These are phyloP conservation scores for Rhododendron vialii DNA, from an alignment of 148 eudicot species.

Conservation along the genomic window DNA sequence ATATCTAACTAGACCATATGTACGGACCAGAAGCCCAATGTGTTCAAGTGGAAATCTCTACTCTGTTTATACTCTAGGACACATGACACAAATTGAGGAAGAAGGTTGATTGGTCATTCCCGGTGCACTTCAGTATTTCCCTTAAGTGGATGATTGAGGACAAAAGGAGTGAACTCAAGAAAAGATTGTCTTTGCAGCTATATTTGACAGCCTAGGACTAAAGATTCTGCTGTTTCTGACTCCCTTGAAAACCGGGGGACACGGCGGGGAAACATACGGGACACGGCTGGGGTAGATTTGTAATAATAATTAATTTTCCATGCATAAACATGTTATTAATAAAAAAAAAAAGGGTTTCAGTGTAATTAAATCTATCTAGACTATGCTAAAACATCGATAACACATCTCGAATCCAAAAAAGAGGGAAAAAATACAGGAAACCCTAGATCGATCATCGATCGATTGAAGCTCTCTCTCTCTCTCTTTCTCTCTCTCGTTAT, in stretches of 20 bases:
- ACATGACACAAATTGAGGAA: neutral
- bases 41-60: conserved; percentile 2
- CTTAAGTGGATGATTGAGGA: neutral
- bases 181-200: neutral
- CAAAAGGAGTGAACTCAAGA: neutral
- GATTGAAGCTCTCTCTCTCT: neutral
- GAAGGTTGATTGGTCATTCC: neutral
- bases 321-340: neutral
- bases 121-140: neutral
- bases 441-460: neutral
- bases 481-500: neutral
- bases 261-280: neutral
- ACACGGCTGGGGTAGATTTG: neutral
- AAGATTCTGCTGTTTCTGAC: neutral
- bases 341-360: neutral
- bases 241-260: neutral
- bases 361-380: too few relatives aligned
- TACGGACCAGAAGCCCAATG: neutral
- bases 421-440: neutral
- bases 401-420: neutral
- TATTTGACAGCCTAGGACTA: neutral
- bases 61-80: neutral
- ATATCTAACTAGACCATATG: neutral
- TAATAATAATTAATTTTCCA: too few relatives aligned
- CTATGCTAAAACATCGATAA: neutral